Base-by-base conservation (phyloP, 192 early-diverging fungal genomes). In the Coemansia sp. region DNA sequence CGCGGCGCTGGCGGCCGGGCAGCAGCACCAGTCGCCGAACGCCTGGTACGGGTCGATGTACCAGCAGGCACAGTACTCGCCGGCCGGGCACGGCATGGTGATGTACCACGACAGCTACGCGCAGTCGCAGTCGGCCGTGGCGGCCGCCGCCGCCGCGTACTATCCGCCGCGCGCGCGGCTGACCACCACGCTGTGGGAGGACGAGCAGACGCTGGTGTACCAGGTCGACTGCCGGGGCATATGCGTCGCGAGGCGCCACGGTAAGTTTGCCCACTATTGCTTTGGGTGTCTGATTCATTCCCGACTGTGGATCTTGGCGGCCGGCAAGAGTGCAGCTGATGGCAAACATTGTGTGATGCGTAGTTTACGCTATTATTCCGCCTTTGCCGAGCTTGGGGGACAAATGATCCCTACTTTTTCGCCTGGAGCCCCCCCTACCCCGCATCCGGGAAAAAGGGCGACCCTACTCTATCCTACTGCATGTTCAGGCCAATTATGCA, bases 151-250 rank as follows among this genome's bases (percentile, higher is more conserved):
- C 62, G 34, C 81, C 64, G 67, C 67, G 78, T 58, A 89, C 56
- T 68, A 67, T 43, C 72, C 55, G 53, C 58, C 56, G 7, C 62
- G 74, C 14, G 74, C 74, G 8, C 74, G 74, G 36, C 64, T 77
- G 45, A 77, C 86, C 11, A 88, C 86, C 10, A 88, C 87, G 28
- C 76, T 90, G 49, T 90, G 88, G 88, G 88, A 90, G 67, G 88
- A 90, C 71, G 88, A 90, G 71, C 77, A 81, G 30, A 90, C 88
- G 2, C 69, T 86, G 35, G 87, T 86, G 47, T 90, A 84, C 51
- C 88, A 90, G 56, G 88, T 90, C 42, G 88, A 90, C 73, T 86
- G 84, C 39, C 82, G 83, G 62, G 86, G 87, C 6, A 85, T 88
- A 19, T 90, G 87, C 55, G 87, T 90, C 19, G 88, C 88, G 12